Evolutionary conservation across 2,329 filamentous ascomycete species (phyloP), one percentile per base, ranked within the genome.

Genomic region (Ophiostoma australiae): DNA sequence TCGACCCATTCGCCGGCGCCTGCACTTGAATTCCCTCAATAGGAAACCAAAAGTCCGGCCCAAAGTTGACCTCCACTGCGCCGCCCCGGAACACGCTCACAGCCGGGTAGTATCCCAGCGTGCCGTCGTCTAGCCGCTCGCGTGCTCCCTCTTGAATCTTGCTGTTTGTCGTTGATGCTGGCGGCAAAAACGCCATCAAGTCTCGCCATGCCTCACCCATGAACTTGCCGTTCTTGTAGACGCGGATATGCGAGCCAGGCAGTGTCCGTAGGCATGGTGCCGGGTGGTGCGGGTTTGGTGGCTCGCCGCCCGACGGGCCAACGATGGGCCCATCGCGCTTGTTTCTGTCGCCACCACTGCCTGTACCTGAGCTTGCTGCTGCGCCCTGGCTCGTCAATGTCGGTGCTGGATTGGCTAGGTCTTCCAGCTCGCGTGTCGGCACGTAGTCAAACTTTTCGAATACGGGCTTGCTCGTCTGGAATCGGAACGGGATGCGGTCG

Each of bases 391-490:
- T 66, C 7, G 82, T 79, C 44, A 81, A 78, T 69, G 82, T 77
- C 2, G 87, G 84, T 17, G 88, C 86, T 1, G 89, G 89, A 76
- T 91, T 92, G 84, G 93, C 90, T 27, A 91, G 82, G 76, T 97
- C 91, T 76, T 97, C 94, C 58, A 98, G 88, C 74, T 96, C 91
- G 78, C 97, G 96, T 13, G 90, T 91, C 0, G 92, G 85, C 75
- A 94, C 91, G 79, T 96, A 96, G 78, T 97, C 93, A 74, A 93
- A 91, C 78, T 92, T 91, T 80, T 98, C 94, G 79, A 97, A 97
- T 81, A 96, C 97, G 70, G 94, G 71, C 73, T 74, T 91, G 78
- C 96, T 93, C 61, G 91, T 89, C 80, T 97, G 97, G 83, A 97
- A 96, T 11, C 94, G 89, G 75, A 98, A 97, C 0, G 95, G 94